A percentile compares a stretch with the other conserved stretches of the same genome.
phyloP scores from a whole-genome alignment of 139 green algal species.

The Mesostigma viride region DNA sequence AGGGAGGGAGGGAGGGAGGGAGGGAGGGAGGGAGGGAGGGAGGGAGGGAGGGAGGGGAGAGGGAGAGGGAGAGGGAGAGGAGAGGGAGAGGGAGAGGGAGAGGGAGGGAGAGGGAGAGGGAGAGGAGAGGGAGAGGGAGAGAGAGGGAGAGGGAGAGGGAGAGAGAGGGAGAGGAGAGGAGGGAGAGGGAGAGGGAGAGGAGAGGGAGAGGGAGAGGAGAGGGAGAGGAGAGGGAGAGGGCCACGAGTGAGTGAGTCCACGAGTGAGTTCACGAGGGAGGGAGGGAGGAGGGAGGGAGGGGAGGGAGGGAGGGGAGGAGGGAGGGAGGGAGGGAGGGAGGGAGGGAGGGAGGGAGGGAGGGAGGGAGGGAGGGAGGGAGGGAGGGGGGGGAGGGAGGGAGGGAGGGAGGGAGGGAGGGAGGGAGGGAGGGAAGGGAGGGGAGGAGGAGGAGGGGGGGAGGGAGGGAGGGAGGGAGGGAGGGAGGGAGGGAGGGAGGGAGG shows the following conservation, averaged over 20 bases:
- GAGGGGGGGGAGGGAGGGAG: too few species aligned
- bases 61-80: not conserved
- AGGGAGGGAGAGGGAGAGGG: constrained; percentile 13
- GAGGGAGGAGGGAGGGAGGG: not conserved
- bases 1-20: not conserved
- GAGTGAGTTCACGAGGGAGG: too few species aligned
- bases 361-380: not conserved
- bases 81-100: not conserved
- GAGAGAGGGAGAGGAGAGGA: not conserved
- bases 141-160: not conserved
- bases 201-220: not conserved
- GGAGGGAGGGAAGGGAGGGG: too few species aligned
- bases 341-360: not conserved
- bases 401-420: too few species aligned
- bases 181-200: not conserved
- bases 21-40: not conserved
- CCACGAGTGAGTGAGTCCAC: too few species aligned
- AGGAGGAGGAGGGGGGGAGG: too few species aligned
- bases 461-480: too few species aligned
- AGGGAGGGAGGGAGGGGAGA: not conserved
- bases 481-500: too few species aligned
- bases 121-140: constrained; percentile 5
- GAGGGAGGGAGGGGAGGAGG: not conserved
- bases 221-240: constrained; percentile 4
- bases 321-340: not conserved